A percentile compares a stretch with the other conserved stretches of the same genome.
Conservation (phyloP, 305 asterid species). For the Plantago lanceolata region DNA sequence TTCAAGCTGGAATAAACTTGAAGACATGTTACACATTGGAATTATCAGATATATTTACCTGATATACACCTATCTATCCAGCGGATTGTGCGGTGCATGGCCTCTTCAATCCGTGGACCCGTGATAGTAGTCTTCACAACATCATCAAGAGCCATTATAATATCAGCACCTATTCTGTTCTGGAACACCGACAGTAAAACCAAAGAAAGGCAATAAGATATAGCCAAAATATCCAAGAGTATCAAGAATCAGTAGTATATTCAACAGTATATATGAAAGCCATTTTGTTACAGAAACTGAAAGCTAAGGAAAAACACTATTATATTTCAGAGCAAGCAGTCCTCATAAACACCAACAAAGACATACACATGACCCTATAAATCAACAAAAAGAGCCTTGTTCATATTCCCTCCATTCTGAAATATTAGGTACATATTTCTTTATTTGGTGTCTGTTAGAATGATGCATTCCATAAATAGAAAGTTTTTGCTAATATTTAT, state of each 20-base stretch:
- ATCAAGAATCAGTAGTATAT: background rate
- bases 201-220: slow-evolving; percentile 13
- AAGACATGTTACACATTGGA: background rate
- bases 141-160: slow-evolving; percentile 99
- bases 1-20: slow-evolving; percentile 15
- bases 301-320: background rate
- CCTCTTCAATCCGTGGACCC: slow-evolving; percentile 95
- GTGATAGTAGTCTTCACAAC: slow-evolving; percentile 94
- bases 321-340: background rate
- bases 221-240: slow-evolving; percentile 7
- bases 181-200: slow-evolving; percentile 37
- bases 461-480: too few species aligned
- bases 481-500: too few species aligned
- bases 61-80: slow-evolving; percentile 98
- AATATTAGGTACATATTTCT: too few species aligned
- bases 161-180: slow-evolving; percentile 98
- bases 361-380: background rate
- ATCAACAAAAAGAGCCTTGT: background rate
- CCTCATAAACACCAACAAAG: slow-evolving; percentile 2
- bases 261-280: background rate
- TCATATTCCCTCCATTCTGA: background rate
- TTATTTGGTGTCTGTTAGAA: too few species aligned
- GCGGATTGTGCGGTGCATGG: slow-evolving; percentile 96
- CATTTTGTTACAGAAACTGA: background rate
- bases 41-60: slow-evolving; percentile 44